These are phyloP conservation scores for Dentipellis fragilis DNA, from an alignment of 768 basidiomycete genomes.

Conservation along the genomic window DNA sequence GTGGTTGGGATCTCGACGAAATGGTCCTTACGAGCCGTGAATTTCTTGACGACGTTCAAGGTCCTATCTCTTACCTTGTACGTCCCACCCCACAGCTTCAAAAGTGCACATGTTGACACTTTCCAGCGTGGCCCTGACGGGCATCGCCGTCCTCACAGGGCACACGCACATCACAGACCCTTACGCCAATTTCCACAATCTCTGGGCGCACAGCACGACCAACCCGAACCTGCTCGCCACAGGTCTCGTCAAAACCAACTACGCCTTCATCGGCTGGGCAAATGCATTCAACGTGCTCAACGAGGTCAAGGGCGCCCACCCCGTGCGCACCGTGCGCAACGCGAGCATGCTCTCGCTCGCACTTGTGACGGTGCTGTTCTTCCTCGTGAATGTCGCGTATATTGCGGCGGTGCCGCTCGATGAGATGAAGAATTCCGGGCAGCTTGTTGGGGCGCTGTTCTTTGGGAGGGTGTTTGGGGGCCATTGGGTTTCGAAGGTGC, in stretches of 20 bases:
- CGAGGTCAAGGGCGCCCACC: constrained; percentile 27
- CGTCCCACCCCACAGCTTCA: neutral
- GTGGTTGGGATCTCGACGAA: constrained; percentile 21
- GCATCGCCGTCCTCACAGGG: constrained; percentile 18
- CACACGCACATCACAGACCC: constrained; percentile 21
- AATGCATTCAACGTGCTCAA: constrained; percentile 39
- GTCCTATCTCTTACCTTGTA: constrained; percentile 16
- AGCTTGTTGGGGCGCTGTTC: constrained; percentile 39
- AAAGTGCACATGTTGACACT: neutral
- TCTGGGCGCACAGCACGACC: constrained; percentile 18
- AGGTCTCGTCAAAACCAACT: constrained; percentile 21
- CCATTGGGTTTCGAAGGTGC: constrained; percentile 16
- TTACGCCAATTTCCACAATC: constrained; percentile 20
- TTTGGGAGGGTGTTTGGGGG: constrained; percentile 40
- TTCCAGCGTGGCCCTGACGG: constrained; percentile 18
- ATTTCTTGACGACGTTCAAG: constrained; percentile 18
- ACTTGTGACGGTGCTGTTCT: constrained; percentile 34
- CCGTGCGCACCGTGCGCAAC: constrained; percentile 36
- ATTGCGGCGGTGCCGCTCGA: constrained; percentile 32
- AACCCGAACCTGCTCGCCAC: constrained; percentile 18
- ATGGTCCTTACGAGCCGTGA: constrained; percentile 18
- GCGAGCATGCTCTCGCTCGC: constrained; percentile 35
- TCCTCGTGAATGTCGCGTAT: constrained; percentile 35
- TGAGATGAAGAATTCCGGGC: constrained; percentile 30
- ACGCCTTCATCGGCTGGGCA: constrained; percentile 21